These are phyloP conservation scores for Podospora anserina DNA, from an alignment of 495 filamentous ascomycete species.

Conservation along the genomic window DNA sequence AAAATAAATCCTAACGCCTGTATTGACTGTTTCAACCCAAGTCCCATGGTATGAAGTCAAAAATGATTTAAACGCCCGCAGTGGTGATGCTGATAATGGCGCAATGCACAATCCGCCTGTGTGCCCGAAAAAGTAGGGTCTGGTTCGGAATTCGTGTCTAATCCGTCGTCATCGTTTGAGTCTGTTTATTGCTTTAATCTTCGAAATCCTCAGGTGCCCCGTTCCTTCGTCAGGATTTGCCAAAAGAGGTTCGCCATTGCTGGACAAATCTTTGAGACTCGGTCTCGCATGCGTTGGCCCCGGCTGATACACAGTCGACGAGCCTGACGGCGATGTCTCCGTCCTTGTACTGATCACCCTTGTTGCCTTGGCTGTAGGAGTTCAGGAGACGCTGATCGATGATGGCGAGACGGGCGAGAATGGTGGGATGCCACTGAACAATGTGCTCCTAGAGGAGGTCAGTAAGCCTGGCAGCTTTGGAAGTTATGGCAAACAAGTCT, in stretches of 20 bases:
- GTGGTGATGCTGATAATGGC: background rate
- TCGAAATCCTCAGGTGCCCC: background rate
- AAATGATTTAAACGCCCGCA: background rate
- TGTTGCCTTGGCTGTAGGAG: conserved; percentile 54
- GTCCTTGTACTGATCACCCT: conserved; percentile 63
- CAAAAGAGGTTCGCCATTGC: conserved; percentile 47
- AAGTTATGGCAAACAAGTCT: conserved; percentile 25
- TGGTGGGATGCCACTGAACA: conserved; percentile 98
- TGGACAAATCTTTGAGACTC: conserved; percentile 53
- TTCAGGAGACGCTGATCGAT: conserved; percentile 81
- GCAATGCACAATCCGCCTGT: background rate
- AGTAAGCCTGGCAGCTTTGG: background rate
- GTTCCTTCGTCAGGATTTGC: conserved; percentile 20
- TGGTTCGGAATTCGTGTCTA: background rate
- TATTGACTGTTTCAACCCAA: background rate
- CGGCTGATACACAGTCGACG: conserved; percentile 59
- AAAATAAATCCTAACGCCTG: conserved; percentile 1
- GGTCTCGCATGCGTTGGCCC: conserved; percentile 61
- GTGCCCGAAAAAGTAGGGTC: background rate
- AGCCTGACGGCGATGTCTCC: conserved; percentile 84
- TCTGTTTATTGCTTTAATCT: background rate
- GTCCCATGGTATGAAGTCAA: background rate
- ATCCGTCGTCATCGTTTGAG: background rate
- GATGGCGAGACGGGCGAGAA: conserved; percentile 80
- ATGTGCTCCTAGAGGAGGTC: conserved; percentile 67